Evolutionary conservation across 75 land plant species (phyloP).

Genomic region (Adiantum capillusveneris): DNA sequence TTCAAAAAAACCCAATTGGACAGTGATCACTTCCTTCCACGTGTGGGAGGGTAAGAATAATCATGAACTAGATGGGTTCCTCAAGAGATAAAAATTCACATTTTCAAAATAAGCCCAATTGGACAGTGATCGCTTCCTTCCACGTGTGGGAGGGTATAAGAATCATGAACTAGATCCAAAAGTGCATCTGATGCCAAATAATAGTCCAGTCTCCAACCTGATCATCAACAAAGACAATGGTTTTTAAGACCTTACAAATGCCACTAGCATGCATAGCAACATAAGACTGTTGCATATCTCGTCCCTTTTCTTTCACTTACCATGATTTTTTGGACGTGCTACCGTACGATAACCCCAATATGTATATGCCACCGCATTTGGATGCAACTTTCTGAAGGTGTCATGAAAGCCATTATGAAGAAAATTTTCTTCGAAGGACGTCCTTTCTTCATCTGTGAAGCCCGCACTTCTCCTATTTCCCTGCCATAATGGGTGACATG

Average conservation of each 20-base stretch:
- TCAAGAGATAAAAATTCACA: too few relatives aligned
- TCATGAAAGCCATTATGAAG: constrained; percentile 68
- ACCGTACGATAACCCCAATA: constrained; percentile 87
- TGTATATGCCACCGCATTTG: constrained; percentile 64
- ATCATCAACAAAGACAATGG: background rate
- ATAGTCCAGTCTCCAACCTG: constrained; percentile 96
- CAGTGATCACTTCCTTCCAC: constrained; percentile 87
- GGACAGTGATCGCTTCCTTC: constrained; percentile 92
- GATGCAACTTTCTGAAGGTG: constrained; percentile 69
- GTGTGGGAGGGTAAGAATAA: constrained; percentile 76
- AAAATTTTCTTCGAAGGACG: constrained; percentile 61
- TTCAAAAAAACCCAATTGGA: constrained; percentile 86
- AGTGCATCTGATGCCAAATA: constrained; percentile 74
- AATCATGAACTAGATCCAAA: constrained; percentile 57
- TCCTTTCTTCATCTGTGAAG: constrained; percentile 73
- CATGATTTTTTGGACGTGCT: constrained; percentile 65
- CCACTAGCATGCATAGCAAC: too few relatives aligned
- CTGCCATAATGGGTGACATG: too few relatives aligned
- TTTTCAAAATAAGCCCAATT: constrained; percentile 75
- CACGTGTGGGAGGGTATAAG: constrained; percentile 74
- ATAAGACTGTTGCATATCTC: too few relatives aligned
- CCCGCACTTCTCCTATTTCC: constrained; percentile 88
- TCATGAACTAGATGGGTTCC: too few relatives aligned
- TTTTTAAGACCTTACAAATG: too few relatives aligned
- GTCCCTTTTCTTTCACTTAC: too few relatives aligned